A percentile compares a stretch with the other conserved stretches of the same genome.
Conservation (phyloP, 106 monocot genomes). For the Platanthera zijinensis region DNA sequence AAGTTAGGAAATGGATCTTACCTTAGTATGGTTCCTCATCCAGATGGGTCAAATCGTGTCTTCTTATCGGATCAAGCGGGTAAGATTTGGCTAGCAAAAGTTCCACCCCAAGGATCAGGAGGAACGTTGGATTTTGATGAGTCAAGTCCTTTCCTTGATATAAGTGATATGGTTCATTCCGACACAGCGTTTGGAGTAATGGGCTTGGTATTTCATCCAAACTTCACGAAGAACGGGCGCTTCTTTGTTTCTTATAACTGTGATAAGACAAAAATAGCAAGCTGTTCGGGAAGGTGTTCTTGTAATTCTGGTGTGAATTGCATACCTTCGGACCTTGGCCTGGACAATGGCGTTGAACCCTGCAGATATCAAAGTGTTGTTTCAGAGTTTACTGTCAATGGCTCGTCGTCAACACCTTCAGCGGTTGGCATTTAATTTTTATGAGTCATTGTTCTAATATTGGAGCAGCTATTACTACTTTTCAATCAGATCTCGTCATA, state of each 20-base stretch:
- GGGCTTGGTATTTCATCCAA: slow-evolving; percentile 84
- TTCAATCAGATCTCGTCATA: not conserved
- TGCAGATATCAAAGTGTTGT: slow-evolving; percentile 79
- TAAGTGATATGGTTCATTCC: slow-evolving; percentile 60
- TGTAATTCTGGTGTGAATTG: slow-evolving; percentile 80
- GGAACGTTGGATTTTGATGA: slow-evolving; percentile 46
- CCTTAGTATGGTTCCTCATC: slow-evolving; percentile 71
- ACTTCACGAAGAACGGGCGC: slow-evolving; percentile 67
- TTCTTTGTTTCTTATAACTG: slow-evolving; percentile 69
- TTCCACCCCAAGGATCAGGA: slow-evolving; percentile 72
- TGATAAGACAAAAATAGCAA: slow-evolving; percentile 43
- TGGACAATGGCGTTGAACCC: slow-evolving; percentile 46
- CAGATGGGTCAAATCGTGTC: slow-evolving; percentile 90
- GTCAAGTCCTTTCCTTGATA: slow-evolving; percentile 64
- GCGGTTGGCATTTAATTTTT: slow-evolving; percentile 21
- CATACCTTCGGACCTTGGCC: slow-evolving; percentile 62
- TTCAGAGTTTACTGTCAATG: slow-evolving; percentile 60
- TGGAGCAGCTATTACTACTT: not conserved
- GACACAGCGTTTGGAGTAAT: slow-evolving; percentile 63
- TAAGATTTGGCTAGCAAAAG: slow-evolving; percentile 69
- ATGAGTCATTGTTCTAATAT: not conserved
- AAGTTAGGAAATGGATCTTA: slow-evolving; percentile 67
- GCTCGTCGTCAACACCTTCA: slow-evolving; percentile 55
- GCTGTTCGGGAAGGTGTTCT: slow-evolving; percentile 78
- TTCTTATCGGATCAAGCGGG: slow-evolving; percentile 77